Conservation (phyloP, 805 yeast genomes). For the Yamadazyma endophytica region DNA sequence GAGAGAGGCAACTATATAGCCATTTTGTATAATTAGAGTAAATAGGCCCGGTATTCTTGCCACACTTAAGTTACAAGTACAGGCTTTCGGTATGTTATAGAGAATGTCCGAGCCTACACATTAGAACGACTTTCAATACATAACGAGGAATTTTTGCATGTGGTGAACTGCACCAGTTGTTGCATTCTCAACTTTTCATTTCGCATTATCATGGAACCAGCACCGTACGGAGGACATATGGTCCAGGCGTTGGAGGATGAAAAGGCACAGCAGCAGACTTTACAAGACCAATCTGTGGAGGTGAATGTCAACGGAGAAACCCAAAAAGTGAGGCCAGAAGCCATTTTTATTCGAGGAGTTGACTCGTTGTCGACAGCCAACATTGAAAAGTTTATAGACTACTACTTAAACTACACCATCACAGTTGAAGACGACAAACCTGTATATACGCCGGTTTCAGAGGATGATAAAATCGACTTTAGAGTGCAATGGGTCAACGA, state of each 20-base stretch:
- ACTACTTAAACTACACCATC: constrained; percentile 32
- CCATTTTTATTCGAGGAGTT: constrained; percentile 55
- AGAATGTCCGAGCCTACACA: no score
- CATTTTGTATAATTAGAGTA: background rate
- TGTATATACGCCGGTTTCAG: constrained; percentile 20
- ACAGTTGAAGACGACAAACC: constrained; percentile 13
- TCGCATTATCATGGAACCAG: constrained; percentile 18
- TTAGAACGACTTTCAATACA: no score
- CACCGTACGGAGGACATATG: constrained; percentile 41
- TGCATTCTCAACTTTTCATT: no score
- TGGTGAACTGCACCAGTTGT: no score
- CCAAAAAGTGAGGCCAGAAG: constrained; percentile 40
- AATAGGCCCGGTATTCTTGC: no score
- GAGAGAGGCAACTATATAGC: constrained; percentile 30
- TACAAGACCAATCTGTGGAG: constrained; percentile 29
- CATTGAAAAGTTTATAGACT: constrained; percentile 52
- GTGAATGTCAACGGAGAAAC: constrained; percentile 26
- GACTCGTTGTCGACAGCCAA: constrained; percentile 60
- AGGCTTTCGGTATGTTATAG: no score
- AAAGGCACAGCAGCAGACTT: constrained; percentile 23
- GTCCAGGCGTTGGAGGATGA: constrained; percentile 38
- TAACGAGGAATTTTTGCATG: no score
- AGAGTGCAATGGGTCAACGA: constrained; percentile 68
- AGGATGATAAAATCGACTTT: constrained; percentile 31
- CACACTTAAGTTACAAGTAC: no score